Conservation (phyloP, 2,329 filamentous ascomycete species). For the Bipolaris zeicola region DNA sequence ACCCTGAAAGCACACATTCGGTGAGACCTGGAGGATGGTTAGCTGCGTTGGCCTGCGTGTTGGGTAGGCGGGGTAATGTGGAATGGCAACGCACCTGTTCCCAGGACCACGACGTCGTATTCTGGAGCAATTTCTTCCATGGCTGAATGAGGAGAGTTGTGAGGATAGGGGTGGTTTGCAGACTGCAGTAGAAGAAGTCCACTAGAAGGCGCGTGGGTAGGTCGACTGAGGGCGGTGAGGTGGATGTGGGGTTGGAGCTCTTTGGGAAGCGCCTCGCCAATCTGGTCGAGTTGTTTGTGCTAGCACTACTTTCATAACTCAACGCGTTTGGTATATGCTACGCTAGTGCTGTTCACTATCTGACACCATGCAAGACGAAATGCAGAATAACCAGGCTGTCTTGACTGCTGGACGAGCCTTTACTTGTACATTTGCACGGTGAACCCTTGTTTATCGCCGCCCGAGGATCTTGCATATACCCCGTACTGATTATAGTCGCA, state of each 20-base stretch:
- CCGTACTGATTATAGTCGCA: neutral
- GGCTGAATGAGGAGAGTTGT: slow-evolving; percentile 43
- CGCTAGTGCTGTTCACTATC: slow-evolving; percentile 15
- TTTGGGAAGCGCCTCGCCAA: slow-evolving; percentile 33
- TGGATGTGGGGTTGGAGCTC: slow-evolving; percentile 37
- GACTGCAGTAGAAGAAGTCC: slow-evolving; percentile 33
- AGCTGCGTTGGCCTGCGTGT: slow-evolving; percentile 23
- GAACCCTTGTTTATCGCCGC: too few relatives aligned
- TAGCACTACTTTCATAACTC: slow-evolving; percentile 19
- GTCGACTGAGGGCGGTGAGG: slow-evolving; percentile 33
- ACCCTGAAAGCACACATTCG: slow-evolving; percentile 99
- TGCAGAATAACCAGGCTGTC: slow-evolving; percentile 1
- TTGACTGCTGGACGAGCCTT: neutral
- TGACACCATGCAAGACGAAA: slow-evolving; percentile 9
- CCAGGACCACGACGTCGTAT: slow-evolving; percentile 98
- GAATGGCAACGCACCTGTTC: slow-evolving; percentile 74
- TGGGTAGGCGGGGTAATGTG: slow-evolving; percentile 50
- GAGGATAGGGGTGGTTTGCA: slow-evolving; percentile 17
- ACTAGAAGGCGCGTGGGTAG: slow-evolving; percentile 25
- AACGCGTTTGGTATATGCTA: slow-evolving; percentile 9
- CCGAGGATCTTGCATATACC: too few relatives aligned
- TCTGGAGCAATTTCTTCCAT: slow-evolving; percentile 99
- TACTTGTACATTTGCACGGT: neutral
- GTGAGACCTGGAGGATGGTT: slow-evolving; percentile 73
- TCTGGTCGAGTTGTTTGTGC: slow-evolving; percentile 17